Evolutionary conservation across 2,329 filamentous ascomycete genomes (phyloP).

Genomic region (Aureobasidium sp.): DNA sequence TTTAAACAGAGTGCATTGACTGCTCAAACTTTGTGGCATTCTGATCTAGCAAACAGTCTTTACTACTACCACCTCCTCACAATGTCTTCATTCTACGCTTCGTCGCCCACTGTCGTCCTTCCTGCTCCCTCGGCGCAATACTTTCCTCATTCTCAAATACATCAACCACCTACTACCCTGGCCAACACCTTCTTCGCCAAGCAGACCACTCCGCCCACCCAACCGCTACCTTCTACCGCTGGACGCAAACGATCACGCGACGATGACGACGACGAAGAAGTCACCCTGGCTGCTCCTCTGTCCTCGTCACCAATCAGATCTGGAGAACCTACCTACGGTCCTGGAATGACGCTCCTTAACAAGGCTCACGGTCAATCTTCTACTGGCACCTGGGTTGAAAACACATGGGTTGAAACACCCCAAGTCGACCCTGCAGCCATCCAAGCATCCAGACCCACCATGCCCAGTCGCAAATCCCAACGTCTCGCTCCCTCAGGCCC

Average conservation of each 20-base stretch:
- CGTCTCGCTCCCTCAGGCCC: slow-evolving; percentile 41
- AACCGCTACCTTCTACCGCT: slow-evolving; percentile 32
- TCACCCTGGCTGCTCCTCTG: slow-evolving; percentile 36
- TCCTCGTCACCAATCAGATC: slow-evolving; percentile 46
- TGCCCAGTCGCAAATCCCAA: slow-evolving; percentile 60
- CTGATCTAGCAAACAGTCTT: slow-evolving; percentile 15
- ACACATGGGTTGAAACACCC: slow-evolving; percentile 34
- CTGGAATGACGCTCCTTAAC: slow-evolving; percentile 60
- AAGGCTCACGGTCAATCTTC: slow-evolving; percentile 56
- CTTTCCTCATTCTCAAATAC: slow-evolving; percentile 22
- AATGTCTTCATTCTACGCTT: slow-evolving; percentile 32
- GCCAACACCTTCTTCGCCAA: slow-evolving; percentile 8
- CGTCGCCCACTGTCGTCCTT: slow-evolving; percentile 39
- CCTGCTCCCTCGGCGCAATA: slow-evolving; percentile 31
- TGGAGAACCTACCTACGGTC: slow-evolving; percentile 59
- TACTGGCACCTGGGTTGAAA: slow-evolving; percentile 62
- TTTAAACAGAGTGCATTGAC: not conserved
- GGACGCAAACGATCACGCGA: slow-evolving; percentile 70
- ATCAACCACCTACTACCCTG: slow-evolving; percentile 15
- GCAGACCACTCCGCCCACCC: slow-evolving; percentile 20
- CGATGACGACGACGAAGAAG: slow-evolving; percentile 58
- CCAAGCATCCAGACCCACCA: slow-evolving; percentile 42
- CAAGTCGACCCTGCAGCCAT: slow-evolving; percentile 31
- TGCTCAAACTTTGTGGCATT: not conserved
- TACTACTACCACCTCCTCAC: slow-evolving; percentile 22